Percentiles rank a stretch among this genome's conserved stretches.
phyloP scores from a whole-genome alignment of 306 rosid genomes.

The Glycine latifolia region DNA sequence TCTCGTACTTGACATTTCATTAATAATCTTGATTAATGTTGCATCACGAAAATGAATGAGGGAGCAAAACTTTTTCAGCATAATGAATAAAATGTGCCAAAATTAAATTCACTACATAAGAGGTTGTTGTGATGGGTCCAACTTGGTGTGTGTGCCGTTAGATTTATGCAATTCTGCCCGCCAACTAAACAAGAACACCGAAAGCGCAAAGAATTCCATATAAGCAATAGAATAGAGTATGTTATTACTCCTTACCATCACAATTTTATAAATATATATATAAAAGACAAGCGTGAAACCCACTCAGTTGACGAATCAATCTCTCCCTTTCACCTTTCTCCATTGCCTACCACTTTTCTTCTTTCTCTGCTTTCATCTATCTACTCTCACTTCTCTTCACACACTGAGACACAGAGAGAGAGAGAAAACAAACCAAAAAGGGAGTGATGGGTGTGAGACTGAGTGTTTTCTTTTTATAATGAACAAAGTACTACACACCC shows the following conservation, averaged over 20 bases:
- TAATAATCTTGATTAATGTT: background rate
- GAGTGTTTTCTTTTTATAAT: constrained; percentile 56
- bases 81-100: constrained; percentile 12
- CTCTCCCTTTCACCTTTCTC: constrained; percentile 18
- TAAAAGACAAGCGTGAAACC: constrained; percentile 84
- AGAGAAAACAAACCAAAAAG: background rate
- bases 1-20: background rate
- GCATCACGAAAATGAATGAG: background rate
- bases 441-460: constrained; percentile 52
- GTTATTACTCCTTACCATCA: background rate
- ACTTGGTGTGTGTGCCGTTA: constrained; percentile 77
- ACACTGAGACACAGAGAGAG: constrained; percentile 5
- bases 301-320: constrained; percentile 60
- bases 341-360: background rate
- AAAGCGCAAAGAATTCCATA: constrained; percentile 58
- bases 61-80: background rate
- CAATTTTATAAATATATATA: constrained; percentile 28
- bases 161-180: constrained; percentile 61
- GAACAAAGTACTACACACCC: constrained; percentile 53
- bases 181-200: constrained; percentile 84
- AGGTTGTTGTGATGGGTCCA: constrained; percentile 74
- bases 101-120: constrained; percentile 44
- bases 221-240: too few species aligned
- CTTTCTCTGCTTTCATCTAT: constrained; percentile 31
- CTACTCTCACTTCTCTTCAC: constrained; percentile 48